Evolutionary conservation across 768 basidiomycete species (phyloP).

Genomic region (Sarcodon aspratus): DNA sequence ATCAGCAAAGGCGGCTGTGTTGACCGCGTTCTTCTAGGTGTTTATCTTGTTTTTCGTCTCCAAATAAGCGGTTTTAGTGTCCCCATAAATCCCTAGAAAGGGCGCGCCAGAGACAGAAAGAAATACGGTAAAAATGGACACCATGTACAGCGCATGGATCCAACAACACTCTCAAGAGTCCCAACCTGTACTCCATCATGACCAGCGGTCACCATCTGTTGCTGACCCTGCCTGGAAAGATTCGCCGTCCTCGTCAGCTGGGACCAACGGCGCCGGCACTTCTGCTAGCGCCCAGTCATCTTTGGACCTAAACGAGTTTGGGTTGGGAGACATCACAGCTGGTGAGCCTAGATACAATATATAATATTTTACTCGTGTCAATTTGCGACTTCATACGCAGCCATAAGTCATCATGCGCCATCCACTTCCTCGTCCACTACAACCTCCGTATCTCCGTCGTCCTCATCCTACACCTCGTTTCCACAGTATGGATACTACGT

Average conservation of each 20-base stretch:
- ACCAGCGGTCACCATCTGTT: neutral
- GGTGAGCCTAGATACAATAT: slow-evolving; percentile 17
- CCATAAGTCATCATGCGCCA: slow-evolving; percentile 9
- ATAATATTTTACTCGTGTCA: neutral
- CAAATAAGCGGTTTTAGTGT: too few relatives aligned
- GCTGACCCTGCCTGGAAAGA: slow-evolving; percentile 30
- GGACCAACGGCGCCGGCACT: slow-evolving; percentile 14
- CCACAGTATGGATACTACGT: slow-evolving; percentile 25
- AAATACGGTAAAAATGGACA: slow-evolving; percentile 16
- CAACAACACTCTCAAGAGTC: neutral
- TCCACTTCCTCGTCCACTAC: slow-evolving; percentile 30
- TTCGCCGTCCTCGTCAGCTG: slow-evolving; percentile 14
- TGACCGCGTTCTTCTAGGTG: too few relatives aligned
- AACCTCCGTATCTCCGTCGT: slow-evolving; percentile 27
- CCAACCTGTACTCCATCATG: neutral
- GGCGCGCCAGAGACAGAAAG: too few relatives aligned
- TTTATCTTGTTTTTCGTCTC: too few relatives aligned
- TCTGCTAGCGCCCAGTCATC: slow-evolving; percentile 17
- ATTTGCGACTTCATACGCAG: slow-evolving; percentile 6
- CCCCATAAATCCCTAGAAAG: too few relatives aligned
- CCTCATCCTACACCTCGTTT: slow-evolving; percentile 24
- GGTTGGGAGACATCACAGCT: slow-evolving; percentile 25
- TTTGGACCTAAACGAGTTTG: slow-evolving; percentile 32
- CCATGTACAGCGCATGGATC: slow-evolving; percentile 17
- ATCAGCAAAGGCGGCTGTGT: too few relatives aligned